These are phyloP conservation scores for Alternaria panax DNA, from an alignment of 2,329 filamentous ascomycete species.

Conservation along the genomic window DNA sequence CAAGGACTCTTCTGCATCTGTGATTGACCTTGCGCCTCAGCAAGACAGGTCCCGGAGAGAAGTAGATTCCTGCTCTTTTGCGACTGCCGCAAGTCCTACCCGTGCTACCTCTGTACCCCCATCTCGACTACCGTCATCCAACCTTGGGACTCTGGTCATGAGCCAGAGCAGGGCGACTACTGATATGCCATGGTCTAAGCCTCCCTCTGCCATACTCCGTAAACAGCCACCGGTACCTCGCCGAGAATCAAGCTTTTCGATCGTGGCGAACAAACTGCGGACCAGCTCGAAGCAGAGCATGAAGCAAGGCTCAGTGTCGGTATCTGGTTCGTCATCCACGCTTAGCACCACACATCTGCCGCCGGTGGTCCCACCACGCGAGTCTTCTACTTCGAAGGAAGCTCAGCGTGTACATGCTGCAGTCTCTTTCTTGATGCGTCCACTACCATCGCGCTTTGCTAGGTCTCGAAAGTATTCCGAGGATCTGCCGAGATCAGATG, in stretches of 20 bases:
- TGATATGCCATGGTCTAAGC: conserved; percentile 23
- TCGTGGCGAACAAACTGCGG: conserved; percentile 22
- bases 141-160: conserved; percentile 8
- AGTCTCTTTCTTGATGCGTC: conserved; percentile 36
- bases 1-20: conserved; percentile 25
- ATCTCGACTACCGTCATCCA: conserved; percentile 20
- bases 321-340: conserved; percentile 35
- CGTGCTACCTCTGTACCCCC: conserved; percentile 26
- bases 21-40: conserved; percentile 16
- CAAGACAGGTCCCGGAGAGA: conserved; percentile 25
- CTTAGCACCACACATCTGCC: conserved; percentile 26
- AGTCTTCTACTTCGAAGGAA: conserved; percentile 45
- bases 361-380: conserved; percentile 38
- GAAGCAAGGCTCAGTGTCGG: conserved; percentile 27
- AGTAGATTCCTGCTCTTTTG: conserved; percentile 33
- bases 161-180: conserved; percentile 15
- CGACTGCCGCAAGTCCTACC: conserved; percentile 30
- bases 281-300: conserved; percentile 33
- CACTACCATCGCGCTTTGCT: conserved; percentile 25
- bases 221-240: conserved; percentile 22
- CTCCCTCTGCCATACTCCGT: conserved; percentile 21
- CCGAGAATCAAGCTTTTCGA: conserved; percentile 30
- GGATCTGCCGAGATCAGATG: conserved; percentile 6
- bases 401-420: conserved; percentile 39
- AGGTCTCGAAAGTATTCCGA: conserved; percentile 21